These are phyloP conservation scores for Sergeia podlipaevii DNA, from an alignment of 208 protist species.

Conservation along the genomic window DNA sequence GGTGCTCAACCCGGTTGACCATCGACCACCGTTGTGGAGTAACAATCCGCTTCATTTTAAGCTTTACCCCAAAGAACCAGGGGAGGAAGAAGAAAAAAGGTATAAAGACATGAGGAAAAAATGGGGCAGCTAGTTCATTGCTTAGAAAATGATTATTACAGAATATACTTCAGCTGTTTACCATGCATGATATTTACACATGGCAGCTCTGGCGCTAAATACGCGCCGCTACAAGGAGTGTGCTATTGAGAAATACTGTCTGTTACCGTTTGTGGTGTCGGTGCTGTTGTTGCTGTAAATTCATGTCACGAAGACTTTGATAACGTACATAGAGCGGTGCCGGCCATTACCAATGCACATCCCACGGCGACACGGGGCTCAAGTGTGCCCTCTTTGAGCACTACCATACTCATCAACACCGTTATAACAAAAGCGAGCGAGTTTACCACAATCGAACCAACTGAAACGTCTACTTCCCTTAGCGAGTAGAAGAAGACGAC, in stretches of 20 bases:
- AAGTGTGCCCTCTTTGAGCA: conserved; percentile 60
- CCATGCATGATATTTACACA: too few species aligned
- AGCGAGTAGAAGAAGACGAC: conserved; percentile 78
- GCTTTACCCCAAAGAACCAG: neutral
- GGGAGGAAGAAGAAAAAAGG: neutral
- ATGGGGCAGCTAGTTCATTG: too few species aligned
- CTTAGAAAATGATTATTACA: too few species aligned
- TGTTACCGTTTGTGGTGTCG: too few species aligned
- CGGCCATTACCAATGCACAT: conserved; percentile 57
- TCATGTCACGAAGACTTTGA: conserved; percentile 18
- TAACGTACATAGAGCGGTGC: conserved; percentile 69
- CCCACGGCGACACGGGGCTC: conserved; percentile 33
- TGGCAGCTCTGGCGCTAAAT: too few species aligned
- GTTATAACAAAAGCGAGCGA: conserved; percentile 84
- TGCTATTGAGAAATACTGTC: too few species aligned
- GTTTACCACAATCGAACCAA: conserved; percentile 81
- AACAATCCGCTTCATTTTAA: conserved; percentile 60
- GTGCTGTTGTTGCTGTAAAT: neutral
- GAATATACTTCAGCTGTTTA: too few species aligned
- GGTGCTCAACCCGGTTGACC: conserved; percentile 73
- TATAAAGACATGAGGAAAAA: neutral
- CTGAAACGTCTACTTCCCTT: conserved; percentile 68
- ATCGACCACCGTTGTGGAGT: conserved; percentile 54
- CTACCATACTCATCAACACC: conserved; percentile 59
- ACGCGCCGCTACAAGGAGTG: too few species aligned